These are phyloP conservation scores for Arthrobotrys sphaeroides DNA, from an alignment of 2,329 filamentous ascomycete genomes.

Conservation along the genomic window DNA sequence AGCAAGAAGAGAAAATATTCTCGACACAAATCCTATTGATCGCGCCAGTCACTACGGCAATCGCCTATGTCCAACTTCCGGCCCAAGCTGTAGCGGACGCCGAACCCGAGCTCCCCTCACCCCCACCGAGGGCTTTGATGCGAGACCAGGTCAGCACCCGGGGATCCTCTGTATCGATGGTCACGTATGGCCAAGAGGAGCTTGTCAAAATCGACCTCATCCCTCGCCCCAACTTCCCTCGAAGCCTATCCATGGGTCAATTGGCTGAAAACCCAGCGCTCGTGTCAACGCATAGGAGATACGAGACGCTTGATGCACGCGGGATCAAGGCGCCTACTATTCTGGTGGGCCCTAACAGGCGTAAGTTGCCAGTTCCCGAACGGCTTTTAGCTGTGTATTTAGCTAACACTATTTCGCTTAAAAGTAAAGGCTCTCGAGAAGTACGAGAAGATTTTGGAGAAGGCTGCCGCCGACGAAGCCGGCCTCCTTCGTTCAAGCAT, in stretches of 20 bases:
- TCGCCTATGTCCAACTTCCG: background rate
- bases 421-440: background rate
- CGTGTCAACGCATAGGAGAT: background rate
- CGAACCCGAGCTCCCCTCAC: background rate
- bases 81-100: background rate
- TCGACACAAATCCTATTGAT: background rate
- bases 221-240: background rate
- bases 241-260: background rate
- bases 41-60: background rate
- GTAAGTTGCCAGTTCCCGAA: background rate
- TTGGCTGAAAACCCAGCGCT: background rate
- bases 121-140: background rate
- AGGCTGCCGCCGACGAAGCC: no score
- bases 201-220: background rate
- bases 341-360: background rate
- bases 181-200: slow-evolving; percentile 2
- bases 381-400: background rate
- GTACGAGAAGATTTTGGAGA: background rate
- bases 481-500: no score
- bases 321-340: slow-evolving; percentile 13
- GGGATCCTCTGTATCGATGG: background rate
- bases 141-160: background rate
- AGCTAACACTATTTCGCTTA: background rate
- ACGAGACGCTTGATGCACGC: background rate
- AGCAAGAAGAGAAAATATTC: background rate